Conservation (phyloP, 129 eudicot genomes). For the Tanacetum coccineum region DNA sequence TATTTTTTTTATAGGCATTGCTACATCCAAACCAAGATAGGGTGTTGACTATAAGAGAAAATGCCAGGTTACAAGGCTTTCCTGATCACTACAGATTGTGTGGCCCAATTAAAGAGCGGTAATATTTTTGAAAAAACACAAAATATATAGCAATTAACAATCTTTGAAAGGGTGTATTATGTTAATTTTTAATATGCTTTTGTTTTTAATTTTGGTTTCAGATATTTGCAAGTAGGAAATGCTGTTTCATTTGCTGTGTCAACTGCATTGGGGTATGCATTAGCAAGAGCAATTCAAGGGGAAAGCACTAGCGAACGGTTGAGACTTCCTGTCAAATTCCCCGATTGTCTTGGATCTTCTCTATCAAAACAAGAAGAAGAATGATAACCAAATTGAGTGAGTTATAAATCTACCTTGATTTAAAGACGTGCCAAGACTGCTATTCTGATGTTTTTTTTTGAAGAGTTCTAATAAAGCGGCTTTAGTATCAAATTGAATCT, state of each 20-base stretch:
- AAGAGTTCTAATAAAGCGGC: too few species aligned
- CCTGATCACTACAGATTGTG: constrained; percentile 60
- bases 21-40: constrained; percentile 57
- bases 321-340: constrained; percentile 35
- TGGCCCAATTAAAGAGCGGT: constrained; percentile 71
- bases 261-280: constrained; percentile 44
- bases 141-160: too few species aligned
- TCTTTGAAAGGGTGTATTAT: neutral
- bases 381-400: too few species aligned
- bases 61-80: constrained; percentile 74
- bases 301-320: constrained; percentile 26
- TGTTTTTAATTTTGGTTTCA: constrained; percentile 16
- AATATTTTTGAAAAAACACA: constrained; percentile 3
- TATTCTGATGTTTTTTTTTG: too few species aligned
- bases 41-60: constrained; percentile 60
- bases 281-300: constrained; percentile 46
- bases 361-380: too few species aligned
- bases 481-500: too few species aligned
- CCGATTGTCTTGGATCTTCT: constrained; percentile 31
- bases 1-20: constrained; percentile 24
- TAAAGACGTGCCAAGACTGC: too few species aligned
- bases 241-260: constrained; percentile 56
- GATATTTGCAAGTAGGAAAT: constrained; percentile 61
- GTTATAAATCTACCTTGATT: too few species aligned
- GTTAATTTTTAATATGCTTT: too few species aligned